Conservation (phyloP, 768 basidiomycete genomes). For the Mycena vulgaris region DNA sequence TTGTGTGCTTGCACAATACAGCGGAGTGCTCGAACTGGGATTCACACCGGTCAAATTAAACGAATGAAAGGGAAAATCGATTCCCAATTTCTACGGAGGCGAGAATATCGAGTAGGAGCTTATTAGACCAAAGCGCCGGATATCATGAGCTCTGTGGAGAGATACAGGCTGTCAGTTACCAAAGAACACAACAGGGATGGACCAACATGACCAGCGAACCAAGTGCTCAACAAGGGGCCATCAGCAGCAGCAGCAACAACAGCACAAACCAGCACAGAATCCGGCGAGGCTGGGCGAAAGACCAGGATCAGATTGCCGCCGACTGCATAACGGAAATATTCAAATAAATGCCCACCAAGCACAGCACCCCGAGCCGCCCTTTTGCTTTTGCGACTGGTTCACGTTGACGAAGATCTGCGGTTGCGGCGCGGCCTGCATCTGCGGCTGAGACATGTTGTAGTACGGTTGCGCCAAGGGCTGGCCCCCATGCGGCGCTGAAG, state of each 20-base stretch:
- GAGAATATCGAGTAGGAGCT: no score
- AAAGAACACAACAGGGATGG: no score
- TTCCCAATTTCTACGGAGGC: no score
- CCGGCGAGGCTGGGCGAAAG: constrained; percentile 1
- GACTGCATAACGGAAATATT: no score
- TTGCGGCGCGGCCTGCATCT: constrained; percentile 12
- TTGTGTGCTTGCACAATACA: no score
- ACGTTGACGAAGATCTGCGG: constrained; percentile 15
- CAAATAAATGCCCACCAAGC: constrained; percentile 6
- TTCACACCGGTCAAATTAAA: no score
- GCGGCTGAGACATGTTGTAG: constrained; percentile 18
- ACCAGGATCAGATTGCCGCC: no score
- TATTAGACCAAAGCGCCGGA: no score
- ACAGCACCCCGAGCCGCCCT: constrained; percentile 14
- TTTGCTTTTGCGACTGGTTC: constrained; percentile 11
- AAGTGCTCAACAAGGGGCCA: no score
- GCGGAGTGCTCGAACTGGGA: no score
- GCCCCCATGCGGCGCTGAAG: background rate
- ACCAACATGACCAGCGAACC: background rate
- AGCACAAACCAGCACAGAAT: constrained; percentile 11
- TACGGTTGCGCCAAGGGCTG: constrained; percentile 3
- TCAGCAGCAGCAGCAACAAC: constrained; percentile 25
- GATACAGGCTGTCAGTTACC: background rate
- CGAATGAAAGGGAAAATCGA: no score
- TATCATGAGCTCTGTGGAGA: background rate